Evolutionary conservation across 2,329 filamentous ascomycete genomes (phyloP).

Genomic region (Chalaropsis ovoidea): DNA sequence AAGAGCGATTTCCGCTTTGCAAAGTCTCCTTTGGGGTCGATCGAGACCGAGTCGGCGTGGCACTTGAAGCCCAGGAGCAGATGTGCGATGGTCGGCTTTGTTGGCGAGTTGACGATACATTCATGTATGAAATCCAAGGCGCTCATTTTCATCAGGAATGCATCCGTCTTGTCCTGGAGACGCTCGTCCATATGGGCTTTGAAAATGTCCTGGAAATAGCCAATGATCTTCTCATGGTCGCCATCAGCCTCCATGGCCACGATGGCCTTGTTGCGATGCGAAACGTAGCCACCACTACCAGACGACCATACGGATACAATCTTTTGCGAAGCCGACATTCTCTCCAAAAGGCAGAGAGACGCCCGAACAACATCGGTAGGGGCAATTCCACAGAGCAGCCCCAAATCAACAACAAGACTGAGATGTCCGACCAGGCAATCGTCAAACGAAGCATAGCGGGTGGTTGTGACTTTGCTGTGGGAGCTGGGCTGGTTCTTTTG

Average conservation of each 20-base stretch:
- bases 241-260: slow-evolving; percentile 76
- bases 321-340: slow-evolving; percentile 72
- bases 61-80: slow-evolving; percentile 81
- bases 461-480: slow-evolving; percentile 52
- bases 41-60: slow-evolving; percentile 56
- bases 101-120: slow-evolving; percentile 63
- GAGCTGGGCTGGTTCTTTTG: slow-evolving; percentile 43
- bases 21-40: slow-evolving; percentile 61
- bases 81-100: slow-evolving; percentile 79
- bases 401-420: slow-evolving; percentile 67
- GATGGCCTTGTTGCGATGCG: slow-evolving; percentile 70
- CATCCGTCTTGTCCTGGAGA: slow-evolving; percentile 55
- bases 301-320: slow-evolving; percentile 58
- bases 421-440: slow-evolving; percentile 80
- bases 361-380: slow-evolving; percentile 71
- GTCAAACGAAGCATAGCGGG: slow-evolving; percentile 78
- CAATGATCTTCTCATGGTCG: slow-evolving; percentile 61
- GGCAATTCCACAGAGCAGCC: slow-evolving; percentile 75
- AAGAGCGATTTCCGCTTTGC: slow-evolving; percentile 65
- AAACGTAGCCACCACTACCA: slow-evolving; percentile 28
- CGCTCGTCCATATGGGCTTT: slow-evolving; percentile 62
- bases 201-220: slow-evolving; percentile 23
- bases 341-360: slow-evolving; percentile 73
- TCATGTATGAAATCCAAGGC: slow-evolving; percentile 78
- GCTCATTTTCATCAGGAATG: slow-evolving; percentile 71